Evolutionary conservation across 768 basidiomycete species (phyloP).

Genomic region (Daedaleopsis nitida): DNA sequence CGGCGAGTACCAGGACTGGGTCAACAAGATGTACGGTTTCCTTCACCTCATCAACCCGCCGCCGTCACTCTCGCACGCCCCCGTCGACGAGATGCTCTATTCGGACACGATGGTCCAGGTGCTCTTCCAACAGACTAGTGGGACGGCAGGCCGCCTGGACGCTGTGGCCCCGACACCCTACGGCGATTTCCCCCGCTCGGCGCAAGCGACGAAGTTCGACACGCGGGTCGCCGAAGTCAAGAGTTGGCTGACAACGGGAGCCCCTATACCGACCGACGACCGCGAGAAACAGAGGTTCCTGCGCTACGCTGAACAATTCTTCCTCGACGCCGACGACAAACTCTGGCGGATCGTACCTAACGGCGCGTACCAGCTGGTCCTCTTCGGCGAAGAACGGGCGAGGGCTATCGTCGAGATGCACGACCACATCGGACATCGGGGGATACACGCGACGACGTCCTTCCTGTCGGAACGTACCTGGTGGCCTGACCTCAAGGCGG

Average conservation of each 20-base stretch:
- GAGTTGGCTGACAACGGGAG: neutral
- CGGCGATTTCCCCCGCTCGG: neutral
- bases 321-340: neutral
- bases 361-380: constrained; percentile 21
- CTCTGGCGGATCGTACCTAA: constrained; percentile 17
- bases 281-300: constrained; percentile 3
- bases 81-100: constrained; percentile 11
- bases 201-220: neutral
- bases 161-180: neutral
- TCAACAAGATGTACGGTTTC: constrained; percentile 9
- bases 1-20: constrained; percentile 1
- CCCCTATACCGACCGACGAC: neutral
- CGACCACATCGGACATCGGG: constrained; percentile 26
- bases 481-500: constrained; percentile 26
- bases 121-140: neutral
- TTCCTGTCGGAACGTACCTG: constrained; percentile 22
- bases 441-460: constrained; percentile 8
- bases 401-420: constrained; percentile 4
- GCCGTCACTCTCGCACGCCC: constrained; percentile 14
- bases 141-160: neutral
- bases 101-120: constrained; percentile 17
- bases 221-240: neutral
- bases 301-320: constrained; percentile 13
- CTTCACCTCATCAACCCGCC: constrained; percentile 4
- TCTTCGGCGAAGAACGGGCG: neutral